These are phyloP conservation scores for Gracilaria vermiculophylla DNA, from an alignment of 23 red algal genomes.

Conservation along the genomic window DNA sequence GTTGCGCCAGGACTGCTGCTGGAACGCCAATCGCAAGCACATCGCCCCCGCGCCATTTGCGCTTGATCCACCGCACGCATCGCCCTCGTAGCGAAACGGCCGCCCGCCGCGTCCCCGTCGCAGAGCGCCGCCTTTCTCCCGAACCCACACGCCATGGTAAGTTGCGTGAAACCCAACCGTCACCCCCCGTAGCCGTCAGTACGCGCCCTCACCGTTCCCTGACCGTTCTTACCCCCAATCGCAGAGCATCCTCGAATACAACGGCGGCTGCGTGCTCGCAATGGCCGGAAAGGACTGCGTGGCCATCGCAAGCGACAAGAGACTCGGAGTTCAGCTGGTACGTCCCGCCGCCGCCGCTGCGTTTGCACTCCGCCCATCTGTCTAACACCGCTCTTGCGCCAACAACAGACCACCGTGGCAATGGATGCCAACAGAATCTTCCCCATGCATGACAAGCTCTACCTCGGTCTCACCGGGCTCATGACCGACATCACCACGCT, in stretches of 20 bases:
- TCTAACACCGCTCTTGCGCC: neutral
- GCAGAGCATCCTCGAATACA: slow-evolving; percentile 94
- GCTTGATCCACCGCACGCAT: too few relatives aligned
- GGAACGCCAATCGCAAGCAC: too few relatives aligned
- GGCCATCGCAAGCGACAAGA: slow-evolving; percentile 88
- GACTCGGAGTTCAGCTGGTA: slow-evolving; percentile 92
- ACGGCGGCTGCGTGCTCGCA: slow-evolving; percentile 93
- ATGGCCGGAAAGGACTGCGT: slow-evolving; percentile 96
- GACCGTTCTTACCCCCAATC: too few relatives aligned
- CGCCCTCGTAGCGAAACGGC: too few relatives aligned
- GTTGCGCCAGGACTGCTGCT: too few relatives aligned
- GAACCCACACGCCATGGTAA: too few relatives aligned
- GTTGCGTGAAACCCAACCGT: too few relatives aligned
- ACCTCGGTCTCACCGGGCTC: slow-evolving; percentile 92
- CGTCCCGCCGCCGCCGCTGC: slow-evolving; percentile 3
- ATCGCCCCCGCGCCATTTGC: too few relatives aligned
- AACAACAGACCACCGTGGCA: slow-evolving; percentile 80
- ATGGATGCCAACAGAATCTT: slow-evolving; percentile 87
- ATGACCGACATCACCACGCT: slow-evolving; percentile 87
- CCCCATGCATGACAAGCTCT: slow-evolving; percentile 88
- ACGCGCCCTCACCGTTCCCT: too few relatives aligned
- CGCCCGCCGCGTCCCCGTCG: too few relatives aligned
- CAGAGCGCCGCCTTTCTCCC: too few relatives aligned
- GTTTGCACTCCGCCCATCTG: neutral
- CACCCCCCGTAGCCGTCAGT: too few relatives aligned